Conservation (phyloP, 768 basidiomycete species). For the Mycena capillaripes region DNA sequence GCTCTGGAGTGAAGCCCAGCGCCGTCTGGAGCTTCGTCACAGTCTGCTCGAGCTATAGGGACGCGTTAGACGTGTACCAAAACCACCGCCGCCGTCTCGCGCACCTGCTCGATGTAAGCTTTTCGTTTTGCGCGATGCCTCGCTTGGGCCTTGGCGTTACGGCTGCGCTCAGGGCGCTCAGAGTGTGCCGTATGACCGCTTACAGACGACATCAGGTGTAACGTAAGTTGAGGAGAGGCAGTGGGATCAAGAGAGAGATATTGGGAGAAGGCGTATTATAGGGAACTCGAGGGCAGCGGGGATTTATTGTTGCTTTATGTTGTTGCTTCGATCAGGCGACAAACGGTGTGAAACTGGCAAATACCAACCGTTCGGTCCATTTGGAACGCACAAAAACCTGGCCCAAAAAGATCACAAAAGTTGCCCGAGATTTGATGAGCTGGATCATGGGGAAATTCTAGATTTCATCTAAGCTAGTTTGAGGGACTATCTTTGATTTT, state of each 20-base stretch:
- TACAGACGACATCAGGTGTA: constrained; percentile 71
- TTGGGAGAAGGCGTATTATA: constrained; percentile 41
- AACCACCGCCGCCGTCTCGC: constrained; percentile 34
- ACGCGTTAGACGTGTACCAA: constrained; percentile 16
- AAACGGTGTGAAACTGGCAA: constrained; percentile 32
- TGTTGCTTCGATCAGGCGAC: constrained; percentile 34
- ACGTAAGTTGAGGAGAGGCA: constrained; percentile 66
- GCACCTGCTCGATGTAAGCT: constrained; percentile 92
- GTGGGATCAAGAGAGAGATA: constrained; percentile 64
- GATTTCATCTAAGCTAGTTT: constrained; percentile 35
- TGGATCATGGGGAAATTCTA: constrained; percentile 21
- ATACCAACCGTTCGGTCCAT: constrained; percentile 32
- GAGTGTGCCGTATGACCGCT: constrained; percentile 66
- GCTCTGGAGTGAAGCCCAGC: constrained; percentile 79
- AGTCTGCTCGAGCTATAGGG: constrained; percentile 81
- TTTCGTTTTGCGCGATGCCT: constrained; percentile 93
- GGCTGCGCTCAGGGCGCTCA: constrained; percentile 86
- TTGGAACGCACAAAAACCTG: constrained; percentile 14
- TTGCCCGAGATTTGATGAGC: neutral
- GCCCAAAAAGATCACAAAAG: constrained; percentile 3
- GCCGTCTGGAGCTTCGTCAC: constrained; percentile 88
- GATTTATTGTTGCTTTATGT: constrained; percentile 34
- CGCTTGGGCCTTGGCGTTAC: constrained; percentile 91
- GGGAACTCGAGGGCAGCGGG: constrained; percentile 35
- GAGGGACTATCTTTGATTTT: constrained; percentile 23